These are phyloP conservation scores for Fusarium guadeloupense DNA, from an alignment of 2,329 filamentous ascomycete species.

Conservation along the genomic window DNA sequence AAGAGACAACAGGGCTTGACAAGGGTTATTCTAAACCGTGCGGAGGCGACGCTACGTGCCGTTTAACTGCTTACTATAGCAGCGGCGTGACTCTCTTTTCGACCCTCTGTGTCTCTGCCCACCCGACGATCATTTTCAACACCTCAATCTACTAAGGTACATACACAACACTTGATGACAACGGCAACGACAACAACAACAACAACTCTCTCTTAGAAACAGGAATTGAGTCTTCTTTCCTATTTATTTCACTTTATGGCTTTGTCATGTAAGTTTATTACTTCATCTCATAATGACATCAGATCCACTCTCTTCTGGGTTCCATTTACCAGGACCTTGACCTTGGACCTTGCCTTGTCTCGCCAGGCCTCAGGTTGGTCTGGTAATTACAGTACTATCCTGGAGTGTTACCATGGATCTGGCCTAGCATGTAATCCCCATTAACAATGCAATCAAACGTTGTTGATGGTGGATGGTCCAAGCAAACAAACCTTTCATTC, in stretches of 20 bases:
- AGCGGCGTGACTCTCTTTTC: conserved; percentile 3
- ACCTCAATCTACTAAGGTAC: background rate
- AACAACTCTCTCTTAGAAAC: background rate
- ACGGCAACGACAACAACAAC: conserved; percentile 8
- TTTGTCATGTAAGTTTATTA: conserved; percentile 31
- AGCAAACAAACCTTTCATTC: conserved; percentile 25
- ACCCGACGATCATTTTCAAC: conserved; percentile 12
- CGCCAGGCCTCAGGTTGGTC: conserved; percentile 29
- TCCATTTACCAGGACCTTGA: conserved; percentile 13
- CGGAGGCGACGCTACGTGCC: background rate
- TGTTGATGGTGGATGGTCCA: conserved; percentile 33
- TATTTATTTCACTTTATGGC: conserved; percentile 34
- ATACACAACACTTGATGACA: conserved; percentile 1
- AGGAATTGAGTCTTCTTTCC: background rate
- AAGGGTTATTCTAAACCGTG: conserved; percentile 19
- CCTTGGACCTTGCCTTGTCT: conserved; percentile 18
- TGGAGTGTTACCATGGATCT: background rate
- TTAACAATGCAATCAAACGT: conserved; percentile 37
- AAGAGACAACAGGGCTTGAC: conserved; percentile 22
- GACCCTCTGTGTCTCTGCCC: background rate
- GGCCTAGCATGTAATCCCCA: conserved; percentile 19
- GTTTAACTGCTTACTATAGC: background rate
- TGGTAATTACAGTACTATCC: conserved; percentile 21
- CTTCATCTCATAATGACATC: conserved; percentile 28
- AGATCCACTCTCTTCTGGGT: conserved; percentile 10